Base-by-base conservation (phyloP, 2,329 filamentous ascomycete genomes). In the Cladobotryum protrusum region DNA sequence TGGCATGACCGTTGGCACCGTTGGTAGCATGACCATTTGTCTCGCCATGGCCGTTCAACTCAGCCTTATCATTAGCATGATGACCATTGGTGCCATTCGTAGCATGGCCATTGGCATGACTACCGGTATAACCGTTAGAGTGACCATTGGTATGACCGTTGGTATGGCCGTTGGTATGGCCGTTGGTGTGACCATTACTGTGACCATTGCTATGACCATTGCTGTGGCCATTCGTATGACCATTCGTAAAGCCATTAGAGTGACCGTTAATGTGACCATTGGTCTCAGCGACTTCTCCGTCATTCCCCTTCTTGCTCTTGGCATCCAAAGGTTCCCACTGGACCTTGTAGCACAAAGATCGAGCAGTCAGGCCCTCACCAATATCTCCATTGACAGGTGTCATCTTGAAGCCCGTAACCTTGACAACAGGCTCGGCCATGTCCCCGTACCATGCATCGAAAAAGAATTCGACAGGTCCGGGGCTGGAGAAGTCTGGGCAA, bases 261-360 rank as follows among this genome's bases (percentile, higher is more conserved):
- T 18, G 19, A 17, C 17, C 32, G 20, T 15, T 4, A 33, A 18
- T 42, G 17, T 18, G 19, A 17, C 40, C 40, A 14, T 42, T 42
- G 2, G 40, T 8, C 15, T 18, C 40, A 18, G 19, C 19, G 6
- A 24, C 40, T 29, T 9, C 24, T 29, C 24, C 37, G 5, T 13
- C 12, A 4, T 50, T 34, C 14, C 24, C 36, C 24, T 29, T 29
- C 32, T n/a, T 24, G 14, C 14, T 3, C 56, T 2, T 60, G 54
- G 7, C 6, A 11, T 40, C 45, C 7, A 72, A 53, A 3, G 67
- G 64, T 53, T 75, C 70, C 73, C 73, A 76, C 17, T 70, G 59
- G 14, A 74, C 53, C 57, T 70, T 71, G 56, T 72, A 76, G 59
- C 73, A 76, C 5, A 76, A 56, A 1, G 56, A 56, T 14, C 62